Base-by-base conservation (phyloP, 257 asterid genomes). In the Nicotiana tomentosiformis region DNA sequence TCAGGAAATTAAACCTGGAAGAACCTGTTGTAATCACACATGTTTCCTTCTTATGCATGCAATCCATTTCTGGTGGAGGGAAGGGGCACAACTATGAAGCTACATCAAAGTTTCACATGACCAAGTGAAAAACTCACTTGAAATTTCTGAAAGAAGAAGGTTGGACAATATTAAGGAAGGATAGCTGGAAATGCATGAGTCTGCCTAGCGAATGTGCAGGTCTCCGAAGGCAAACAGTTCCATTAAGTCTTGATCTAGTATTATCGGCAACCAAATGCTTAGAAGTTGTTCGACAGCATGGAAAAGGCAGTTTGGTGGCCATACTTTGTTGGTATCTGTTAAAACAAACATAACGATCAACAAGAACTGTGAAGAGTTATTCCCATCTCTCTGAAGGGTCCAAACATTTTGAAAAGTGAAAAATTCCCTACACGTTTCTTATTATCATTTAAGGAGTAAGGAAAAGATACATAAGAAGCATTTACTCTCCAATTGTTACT, bases 101-200 rank as follows among this genome's bases (percentile, higher is more conserved):
- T 60, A 78, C 70, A 67, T 20, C 51, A 35, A 20, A 67, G 66
- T 30, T 30, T 37, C n/a, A 77, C 68, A 29, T 2, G 61, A 46
- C 26, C 37, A n/a, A 32, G 43, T 30, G 62, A 56, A 43, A 33
- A 66, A 87, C 88, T 87, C 79, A 85, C 87, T 51, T 84, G 77
- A 78, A 77, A 80, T 76, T 76, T 37, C 70, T 70, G 80, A 67
- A 69, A 57, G 72, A 66, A 82, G 81, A 68, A 64, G 86, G 87
- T 5, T 33, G 80, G 78, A 69, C 39, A 78, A 66, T 68, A 35
- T 51, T 30, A 81, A 82, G 83, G 33, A 62, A 81, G 32, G 84
- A 81, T 66, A 81, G 65, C 64, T 18, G 80, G 61, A 55, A 82
- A 77, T 77, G 61, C 66, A 82, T 16, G 69, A 62, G 26, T 77